Evolutionary conservation across 192 early-diverging fungal species (phyloP).

Genomic region (Coemansia reversa): DNA sequence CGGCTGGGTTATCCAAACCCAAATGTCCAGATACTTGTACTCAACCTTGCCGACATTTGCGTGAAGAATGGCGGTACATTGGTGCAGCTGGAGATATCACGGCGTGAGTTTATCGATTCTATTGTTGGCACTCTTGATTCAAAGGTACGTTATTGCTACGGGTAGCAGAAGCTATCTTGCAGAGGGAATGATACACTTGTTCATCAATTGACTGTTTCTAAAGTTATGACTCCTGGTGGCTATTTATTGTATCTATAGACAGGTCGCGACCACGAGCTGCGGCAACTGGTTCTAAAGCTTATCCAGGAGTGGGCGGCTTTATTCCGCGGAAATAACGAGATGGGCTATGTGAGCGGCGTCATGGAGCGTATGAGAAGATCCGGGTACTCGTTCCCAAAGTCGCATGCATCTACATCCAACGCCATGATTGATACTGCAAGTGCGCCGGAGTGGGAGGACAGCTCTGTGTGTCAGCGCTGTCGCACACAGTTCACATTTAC

Average conservation of each 20-base stretch:
- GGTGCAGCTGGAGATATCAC: constrained; percentile 83
- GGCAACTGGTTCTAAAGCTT: constrained; percentile 67
- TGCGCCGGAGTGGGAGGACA: constrained; percentile 96
- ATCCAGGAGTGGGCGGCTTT: constrained; percentile 91
- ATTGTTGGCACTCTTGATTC: constrained; percentile 61
- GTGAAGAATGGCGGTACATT: constrained; percentile 92
- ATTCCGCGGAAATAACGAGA: constrained; percentile 74
- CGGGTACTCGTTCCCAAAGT: constrained; percentile 72
- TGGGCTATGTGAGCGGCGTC: constrained; percentile 76
- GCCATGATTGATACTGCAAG: constrained; percentile 84
- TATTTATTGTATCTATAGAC: constrained; percentile 16
- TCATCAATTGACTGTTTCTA: neutral
- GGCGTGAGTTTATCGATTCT: constrained; percentile 88
- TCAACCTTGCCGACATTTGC: constrained; percentile 88
- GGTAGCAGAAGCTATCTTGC: constrained; percentile 62
- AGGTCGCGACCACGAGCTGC: constrained; percentile 72
- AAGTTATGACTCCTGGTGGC: neutral
- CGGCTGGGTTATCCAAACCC: constrained; percentile 87
- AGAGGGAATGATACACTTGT: neutral
- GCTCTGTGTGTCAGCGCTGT: constrained; percentile 91
- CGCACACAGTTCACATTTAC: constrained; percentile 89
- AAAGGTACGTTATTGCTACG: constrained; percentile 59
- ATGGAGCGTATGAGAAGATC: constrained; percentile 75
- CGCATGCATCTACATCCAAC: constrained; percentile 59
- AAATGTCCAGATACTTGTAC: constrained; percentile 86